Evolutionary conservation across 164 flowering plant genomes (phyloP), one percentile per base, ranked within the genome.

Genomic region (Liquidambar formosana): DNA sequence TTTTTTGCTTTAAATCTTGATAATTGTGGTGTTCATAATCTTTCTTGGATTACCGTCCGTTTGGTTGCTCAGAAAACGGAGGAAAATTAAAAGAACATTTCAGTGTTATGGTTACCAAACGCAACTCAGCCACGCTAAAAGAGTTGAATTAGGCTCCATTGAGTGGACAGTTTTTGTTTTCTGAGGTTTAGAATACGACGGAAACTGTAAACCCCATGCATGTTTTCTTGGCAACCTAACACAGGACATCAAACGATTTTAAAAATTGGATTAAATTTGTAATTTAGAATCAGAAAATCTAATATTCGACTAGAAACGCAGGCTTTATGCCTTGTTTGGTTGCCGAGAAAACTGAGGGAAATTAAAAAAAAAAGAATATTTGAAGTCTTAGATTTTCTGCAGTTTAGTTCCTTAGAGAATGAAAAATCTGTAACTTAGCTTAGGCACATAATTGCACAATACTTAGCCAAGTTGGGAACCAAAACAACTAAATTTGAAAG

Each of bases 21-120:
- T 33, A 33, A 33, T 33, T 33, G 41, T 33, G 41, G 41, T 33
- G 41, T 6, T 33, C 2, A 33, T 33, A 33, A 33, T 33, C 41
- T 33, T 2, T 33, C 41, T 33, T 33, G 6, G 6, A 2, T 33
- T 33, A 33, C 41, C 41, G 41, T 33, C 41, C 41, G 62, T 59
- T 67, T 67, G 54, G 41, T 57, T 58, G 52, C 54, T 19, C 22
- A 58, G 63, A 68, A n/a, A 58, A 47, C 58, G 41, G 71, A 18
- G 62, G 61, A 13, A 27, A 51, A 52, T n/a, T n/a, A 19, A 52
- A 51, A 47, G 23, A 19, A 23, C 45, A 41, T 11, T 3, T 61
- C 21, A 12, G 10, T 9, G 13, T 67, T 73, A 57, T 27, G 63
- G 71, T 46, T 0, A n/a, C 44, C 6, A 33, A 33, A 33, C 6